Base-by-base conservation (phyloP, 768 basidiomycete species). In the Termitomyces sp. region DNA sequence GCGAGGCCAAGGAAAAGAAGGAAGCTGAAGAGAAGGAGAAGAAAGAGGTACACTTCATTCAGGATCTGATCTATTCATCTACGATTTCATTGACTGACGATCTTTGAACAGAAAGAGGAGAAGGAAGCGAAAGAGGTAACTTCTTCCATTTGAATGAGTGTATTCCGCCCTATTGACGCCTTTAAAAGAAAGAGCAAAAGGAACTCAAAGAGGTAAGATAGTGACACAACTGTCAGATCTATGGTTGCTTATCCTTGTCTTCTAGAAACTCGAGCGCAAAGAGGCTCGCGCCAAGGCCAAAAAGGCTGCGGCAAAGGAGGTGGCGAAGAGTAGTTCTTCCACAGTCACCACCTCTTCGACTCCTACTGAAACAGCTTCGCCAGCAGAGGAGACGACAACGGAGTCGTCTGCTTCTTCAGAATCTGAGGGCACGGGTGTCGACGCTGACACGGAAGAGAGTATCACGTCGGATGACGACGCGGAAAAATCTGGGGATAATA, bases 1-100 rank as follows among this genome's bases (percentile, higher is more conserved):
- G 83, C 49, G 90, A 91, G 67, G 87, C 89, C 25, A 87, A 87
- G 68, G 90, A 91, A 71, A 88, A 86, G 74, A 83, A 84, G 62
- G 89, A 89, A 72, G 80, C 81, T 12, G 87, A 89, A 56, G 87
- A 89, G 65, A 76, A 75, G 63, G 81, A 75, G 57, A 78, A 81
- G 66, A 79, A 75, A 66, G 82, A 82, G 80, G 71, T 71, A 59
- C 46, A 55, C 50, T 40, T 14, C 19, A 47, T 52, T 46, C 23
- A 52, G 53, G 54, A 42, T 38, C 35, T 10, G 19, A 48, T 46
- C 23, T 51, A 23, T 50, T 19, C 59, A 14, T 25, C 43, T 5
- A 31, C 10, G 42, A 45, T 48, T 40, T 55, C 38, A 35, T 29
- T 45, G 47, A 53, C 38, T 54, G 41, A 53, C 43, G 37, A 42